Conservation (phyloP, 163 green algal species). For the Scenedesmus sp. region DNA sequence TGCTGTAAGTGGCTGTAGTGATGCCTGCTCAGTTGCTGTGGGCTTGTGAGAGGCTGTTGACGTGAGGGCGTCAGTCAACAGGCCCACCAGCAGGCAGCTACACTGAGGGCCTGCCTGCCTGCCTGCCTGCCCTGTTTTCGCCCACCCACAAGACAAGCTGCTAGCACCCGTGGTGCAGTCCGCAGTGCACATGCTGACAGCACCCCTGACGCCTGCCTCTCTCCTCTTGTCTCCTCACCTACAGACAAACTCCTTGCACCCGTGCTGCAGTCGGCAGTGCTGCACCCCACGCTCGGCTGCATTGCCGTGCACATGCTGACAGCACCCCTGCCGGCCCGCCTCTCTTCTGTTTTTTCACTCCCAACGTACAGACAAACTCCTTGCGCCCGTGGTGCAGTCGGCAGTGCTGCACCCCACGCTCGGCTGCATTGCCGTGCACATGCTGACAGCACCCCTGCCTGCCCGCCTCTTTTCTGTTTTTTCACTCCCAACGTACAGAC, state of each 20-base stretch:
- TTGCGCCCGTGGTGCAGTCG: conserved; percentile 26
- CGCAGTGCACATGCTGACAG: conserved; percentile 51
- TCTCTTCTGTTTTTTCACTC: background rate
- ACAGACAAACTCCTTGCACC: conserved; percentile 43
- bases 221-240: conserved; percentile 46
- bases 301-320: background rate
- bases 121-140: no score
- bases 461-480: background rate
- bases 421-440: conserved; percentile 51
- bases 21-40: no score
- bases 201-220: background rate
- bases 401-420: conserved; percentile 58
- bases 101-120: no score
- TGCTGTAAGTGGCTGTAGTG: no score
- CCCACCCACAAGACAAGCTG: conserved; percentile 1
- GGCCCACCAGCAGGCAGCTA: no score
- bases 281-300: conserved; percentile 55
- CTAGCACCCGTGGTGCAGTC: conserved; percentile 28
- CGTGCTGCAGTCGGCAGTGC: conserved; percentile 3
- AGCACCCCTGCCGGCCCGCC: background rate
- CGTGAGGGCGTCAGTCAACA: no score
- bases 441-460: background rate
- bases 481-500: background rate
- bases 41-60: no score
- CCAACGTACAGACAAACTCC: background rate